A percentile compares a stretch with the other conserved stretches of the same genome.
phyloP scores from a whole-genome alignment of 2,329 filamentous ascomycete genomes.

The Monosporascus ibericus region DNA sequence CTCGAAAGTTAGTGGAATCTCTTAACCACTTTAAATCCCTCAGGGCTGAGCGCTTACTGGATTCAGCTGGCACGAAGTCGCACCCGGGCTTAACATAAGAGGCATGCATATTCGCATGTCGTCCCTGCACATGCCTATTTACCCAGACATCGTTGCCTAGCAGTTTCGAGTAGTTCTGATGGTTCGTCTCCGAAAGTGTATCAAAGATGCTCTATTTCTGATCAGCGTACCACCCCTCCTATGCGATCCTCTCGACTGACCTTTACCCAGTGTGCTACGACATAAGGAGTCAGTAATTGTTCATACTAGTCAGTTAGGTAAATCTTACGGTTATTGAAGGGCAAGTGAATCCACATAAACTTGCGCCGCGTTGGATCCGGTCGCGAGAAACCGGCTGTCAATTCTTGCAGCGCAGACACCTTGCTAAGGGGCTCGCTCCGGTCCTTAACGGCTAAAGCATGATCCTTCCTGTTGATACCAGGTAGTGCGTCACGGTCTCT shows the following conservation, averaged over 20 bases:
- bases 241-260: slow-evolving; percentile 25
- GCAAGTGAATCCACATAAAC: slow-evolving; percentile 53
- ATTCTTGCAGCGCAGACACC: slow-evolving; percentile 20
- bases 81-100: slow-evolving; percentile 44
- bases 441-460: neutral
- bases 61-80: slow-evolving; percentile 36
- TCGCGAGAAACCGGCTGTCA: slow-evolving; percentile 34
- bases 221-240: slow-evolving; percentile 19
- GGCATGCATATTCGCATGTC: slow-evolving; percentile 43
- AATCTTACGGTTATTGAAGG: slow-evolving; percentile 42
- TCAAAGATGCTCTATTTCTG: slow-evolving; percentile 25
- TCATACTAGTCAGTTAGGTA: no score
- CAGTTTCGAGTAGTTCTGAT: slow-evolving; percentile 33
- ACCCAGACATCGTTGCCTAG: slow-evolving; percentile 44
- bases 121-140: slow-evolving; percentile 39
- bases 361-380: slow-evolving; percentile 35
- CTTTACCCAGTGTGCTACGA: slow-evolving; percentile 45
- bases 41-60: slow-evolving; percentile 17
- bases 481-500: neutral
- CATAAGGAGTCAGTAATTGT: no score
- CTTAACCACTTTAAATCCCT: neutral
- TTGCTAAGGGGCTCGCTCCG: slow-evolving; percentile 8
- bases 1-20: neutral
- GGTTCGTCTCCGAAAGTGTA: slow-evolving; percentile 39
- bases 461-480: slow-evolving; percentile 3